Base-by-base conservation (phyloP, 495 filamentous ascomycete genomes). In the Talaromyces stipitatus region DNA sequence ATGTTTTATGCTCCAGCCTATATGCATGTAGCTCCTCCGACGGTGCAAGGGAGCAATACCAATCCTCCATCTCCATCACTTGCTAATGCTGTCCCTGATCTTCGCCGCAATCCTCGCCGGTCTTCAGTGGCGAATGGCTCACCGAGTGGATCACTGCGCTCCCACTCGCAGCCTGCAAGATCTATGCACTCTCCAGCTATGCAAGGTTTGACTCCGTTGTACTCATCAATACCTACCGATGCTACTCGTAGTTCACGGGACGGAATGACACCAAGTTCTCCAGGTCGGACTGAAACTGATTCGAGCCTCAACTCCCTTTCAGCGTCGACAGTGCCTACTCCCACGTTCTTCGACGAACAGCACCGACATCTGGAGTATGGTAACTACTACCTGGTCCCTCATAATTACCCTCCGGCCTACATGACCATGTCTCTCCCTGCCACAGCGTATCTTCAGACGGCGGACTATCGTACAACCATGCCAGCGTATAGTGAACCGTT, bases 131-230 rank as follows among this genome's bases (percentile, higher is more conserved):
- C 76, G 2, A 82, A 82, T 51, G 77, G 73, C 1, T 77, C 76
- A 14, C 70, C 81, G 1, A 75, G 72, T 24, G 72, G 67, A 30
- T 83, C 79, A 4, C 67, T 82, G 6, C 70, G 85, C 36, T 84
- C 85, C 22, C 85, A 88, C 38, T 88, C 85, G 24, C 85, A 88
- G 56, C 85, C 85, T 58, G 81, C 83, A 4, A 76, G 85, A 18
- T 69, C 78, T 3, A 61, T 81, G 23, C 75, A 79, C 54, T 74
- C 79, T 33, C 68, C 73, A 20, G 55, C 67, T 56, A 61, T 74
- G 50, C 68, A 66, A 30, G 69, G 54, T 32, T 68, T 71, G 63
- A 61, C 68, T 24, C 65, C 76, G 22, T 59, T 75, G 29, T 76
- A 74, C 62, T 60, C 72, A 43, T 64, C 71, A 30, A 57, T 72